phyloP scores from a whole-genome alignment of 345 rosid species.

The Physaria fendleri region DNA sequence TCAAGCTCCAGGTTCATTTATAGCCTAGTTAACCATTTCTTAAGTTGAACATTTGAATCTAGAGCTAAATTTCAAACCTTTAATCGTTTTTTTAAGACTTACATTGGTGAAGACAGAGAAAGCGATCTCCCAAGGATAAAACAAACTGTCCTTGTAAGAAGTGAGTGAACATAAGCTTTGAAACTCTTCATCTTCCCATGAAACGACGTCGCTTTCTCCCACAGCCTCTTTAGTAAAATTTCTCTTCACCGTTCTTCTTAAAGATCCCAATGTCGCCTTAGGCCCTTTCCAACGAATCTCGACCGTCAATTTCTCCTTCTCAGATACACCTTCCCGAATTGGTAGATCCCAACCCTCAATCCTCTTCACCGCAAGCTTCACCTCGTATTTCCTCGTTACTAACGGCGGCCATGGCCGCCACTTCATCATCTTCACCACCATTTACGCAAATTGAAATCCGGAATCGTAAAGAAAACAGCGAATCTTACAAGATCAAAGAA shows the following conservation, averaged over 20 bases:
- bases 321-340: constrained; percentile 35
- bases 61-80: not conserved
- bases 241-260: constrained; percentile 75
- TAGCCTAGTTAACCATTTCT: not conserved
- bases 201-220: constrained; percentile 43
- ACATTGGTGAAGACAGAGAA: constrained; percentile 76
- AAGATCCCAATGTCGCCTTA: constrained; percentile 66
- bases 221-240: constrained; percentile 66
- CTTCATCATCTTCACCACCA: constrained; percentile 98
- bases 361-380: constrained; percentile 49
- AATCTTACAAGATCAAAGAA: not conserved
- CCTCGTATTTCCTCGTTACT: constrained; percentile 71
- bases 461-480: not conserved
- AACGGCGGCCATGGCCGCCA: constrained; percentile 96
- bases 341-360: constrained; percentile 88
- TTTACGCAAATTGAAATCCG: constrained; percentile 18
- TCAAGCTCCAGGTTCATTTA: not conserved
- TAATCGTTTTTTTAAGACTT: too few species aligned
- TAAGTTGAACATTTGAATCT: not conserved
- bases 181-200: constrained; percentile 91
- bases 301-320: constrained; percentile 48
- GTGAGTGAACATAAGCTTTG: constrained; percentile 60
- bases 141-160: constrained; percentile 60
- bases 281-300: constrained; percentile 98
- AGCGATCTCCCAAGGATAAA: constrained; percentile 93